Base-by-base conservation (phyloP, 257 asterid genomes). In the Schizonepeta tenuifolia region DNA sequence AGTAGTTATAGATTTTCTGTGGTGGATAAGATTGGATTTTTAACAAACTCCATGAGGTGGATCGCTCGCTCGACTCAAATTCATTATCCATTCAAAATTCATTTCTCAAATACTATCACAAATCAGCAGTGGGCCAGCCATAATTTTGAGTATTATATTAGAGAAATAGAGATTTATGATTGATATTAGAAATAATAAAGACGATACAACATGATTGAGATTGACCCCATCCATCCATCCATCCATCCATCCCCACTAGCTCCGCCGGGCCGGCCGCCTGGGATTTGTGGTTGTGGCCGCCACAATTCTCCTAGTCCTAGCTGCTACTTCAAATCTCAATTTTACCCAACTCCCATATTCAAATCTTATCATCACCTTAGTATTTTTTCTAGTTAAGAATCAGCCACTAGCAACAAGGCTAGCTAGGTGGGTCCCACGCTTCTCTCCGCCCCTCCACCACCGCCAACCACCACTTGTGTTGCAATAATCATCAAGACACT, bases 331-430 rank as follows among this genome's bases (percentile, higher is more conserved):
- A 9, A 15, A 49, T 6, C 7, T 0, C 3, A 6, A 14, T 4
- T 31, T 9, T 10, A 21, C 8, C 54, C 17, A 40, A 5, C 9
- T 31, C 53, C 17, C 31, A 55, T 36, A 26, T 41, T 31, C 61
- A 15, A 67, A 31, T 53, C 68, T 62, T 55, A 55, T 53, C 68
- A 55, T 53, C 68, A 53, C 43, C 43, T 38, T 38, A 38, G 1
- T 50, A n/a, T 28, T 51, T 13, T 59, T 56, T 26, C 22, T 21
- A 12, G 36, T 77, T 60, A 73, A 22, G n/a, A 51, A 67, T 41
- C 40, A 73, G 7, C 76, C 65, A 78, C 79, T 78, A 61, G 79
- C 83, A 79, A 77, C 75, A 53, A 51, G 43, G 26, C 75, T 17
- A 40, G 26, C 75, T 17, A 40, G 51, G 74, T 74, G 28, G 79